These are phyloP conservation scores for Aphanomyces stellatus DNA, from an alignment of 352 stramenopile species.

Conservation along the genomic window DNA sequence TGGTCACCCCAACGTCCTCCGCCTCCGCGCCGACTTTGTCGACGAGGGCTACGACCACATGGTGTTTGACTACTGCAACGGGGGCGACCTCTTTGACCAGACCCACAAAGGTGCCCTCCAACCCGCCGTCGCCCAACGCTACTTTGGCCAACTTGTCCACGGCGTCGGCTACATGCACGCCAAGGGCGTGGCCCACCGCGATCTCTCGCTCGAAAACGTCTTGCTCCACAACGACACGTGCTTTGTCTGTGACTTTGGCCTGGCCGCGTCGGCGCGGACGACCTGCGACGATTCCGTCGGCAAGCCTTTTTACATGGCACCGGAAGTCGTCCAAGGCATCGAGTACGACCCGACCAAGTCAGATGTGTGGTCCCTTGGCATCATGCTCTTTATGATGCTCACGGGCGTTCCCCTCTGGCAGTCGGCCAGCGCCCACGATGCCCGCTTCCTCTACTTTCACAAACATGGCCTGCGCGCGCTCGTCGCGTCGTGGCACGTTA, in stretches of 20 bases:
- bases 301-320: constrained; percentile 24
- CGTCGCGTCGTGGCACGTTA: constrained; percentile 8
- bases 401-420: constrained; percentile 23
- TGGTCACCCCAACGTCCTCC: constrained; percentile 55
- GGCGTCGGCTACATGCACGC: constrained; percentile 28
- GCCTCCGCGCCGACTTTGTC: constrained; percentile 63
- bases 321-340: constrained; percentile 18
- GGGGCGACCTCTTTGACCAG: constrained; percentile 43
- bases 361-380: constrained; percentile 71
- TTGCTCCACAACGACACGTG: constrained; percentile 49
- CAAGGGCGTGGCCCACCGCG: constrained; percentile 82
- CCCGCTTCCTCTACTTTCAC: neutral
- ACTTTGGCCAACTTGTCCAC: constrained; percentile 13
- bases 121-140: neutral
- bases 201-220: constrained; percentile 98
- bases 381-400: constrained; percentile 75
- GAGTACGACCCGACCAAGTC: constrained; percentile 49
- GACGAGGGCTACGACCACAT: constrained; percentile 75
- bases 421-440: neutral
- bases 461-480: neutral
- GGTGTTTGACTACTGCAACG: constrained; percentile 43
- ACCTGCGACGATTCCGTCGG: neutral
- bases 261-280: neutral
- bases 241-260: constrained; percentile 22
- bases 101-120: constrained; percentile 27